Conservation (phyloP, 805 yeast species). For the Candida insectorum region DNA sequence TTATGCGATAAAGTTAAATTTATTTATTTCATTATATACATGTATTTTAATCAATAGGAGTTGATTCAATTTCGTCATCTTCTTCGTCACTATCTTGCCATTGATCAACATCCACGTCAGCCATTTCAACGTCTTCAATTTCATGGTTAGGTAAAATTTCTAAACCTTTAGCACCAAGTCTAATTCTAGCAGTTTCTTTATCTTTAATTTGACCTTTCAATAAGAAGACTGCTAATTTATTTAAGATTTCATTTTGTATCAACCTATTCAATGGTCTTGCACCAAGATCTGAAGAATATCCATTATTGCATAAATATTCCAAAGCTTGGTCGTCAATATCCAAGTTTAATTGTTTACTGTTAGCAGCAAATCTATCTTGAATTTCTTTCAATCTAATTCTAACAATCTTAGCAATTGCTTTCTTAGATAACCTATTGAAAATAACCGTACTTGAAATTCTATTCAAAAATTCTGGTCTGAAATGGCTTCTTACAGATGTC, state of each 20-base stretch:
- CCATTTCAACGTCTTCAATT: slow-evolving; percentile 44
- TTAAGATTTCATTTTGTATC: slow-evolving; percentile 84
- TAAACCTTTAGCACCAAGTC: slow-evolving; percentile 57
- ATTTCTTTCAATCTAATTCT: slow-evolving; percentile 80
- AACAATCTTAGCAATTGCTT: slow-evolving; percentile 90
- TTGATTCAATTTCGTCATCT: slow-evolving; percentile 19
- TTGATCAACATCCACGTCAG: slow-evolving; percentile 56
- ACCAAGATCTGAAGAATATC: slow-evolving; percentile 91
- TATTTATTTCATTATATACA: too few relatives aligned
- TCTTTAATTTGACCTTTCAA: slow-evolving; percentile 84
- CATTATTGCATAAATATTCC: slow-evolving; percentile 78
- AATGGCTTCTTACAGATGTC: slow-evolving; percentile 80
- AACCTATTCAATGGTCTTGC: slow-evolving; percentile 94
- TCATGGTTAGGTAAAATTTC: slow-evolving; percentile 87
- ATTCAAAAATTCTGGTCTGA: slow-evolving; percentile 96
- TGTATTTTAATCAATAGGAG: slow-evolving; percentile 6
- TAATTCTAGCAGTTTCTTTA: slow-evolving; percentile 78
- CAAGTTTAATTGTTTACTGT: slow-evolving; percentile 74
- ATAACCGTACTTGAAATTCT: slow-evolving; percentile 91
- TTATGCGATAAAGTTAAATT: too few relatives aligned
- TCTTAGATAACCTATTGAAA: slow-evolving; percentile 87
- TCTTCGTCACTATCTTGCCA: slow-evolving; percentile 61
- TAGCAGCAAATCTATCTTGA: slow-evolving; percentile 77
- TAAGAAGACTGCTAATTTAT: slow-evolving; percentile 83
- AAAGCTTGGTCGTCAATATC: slow-evolving; percentile 73